Base-by-base conservation (phyloP, 2,329 filamentous ascomycete species). In the Helotiales sp. region DNA sequence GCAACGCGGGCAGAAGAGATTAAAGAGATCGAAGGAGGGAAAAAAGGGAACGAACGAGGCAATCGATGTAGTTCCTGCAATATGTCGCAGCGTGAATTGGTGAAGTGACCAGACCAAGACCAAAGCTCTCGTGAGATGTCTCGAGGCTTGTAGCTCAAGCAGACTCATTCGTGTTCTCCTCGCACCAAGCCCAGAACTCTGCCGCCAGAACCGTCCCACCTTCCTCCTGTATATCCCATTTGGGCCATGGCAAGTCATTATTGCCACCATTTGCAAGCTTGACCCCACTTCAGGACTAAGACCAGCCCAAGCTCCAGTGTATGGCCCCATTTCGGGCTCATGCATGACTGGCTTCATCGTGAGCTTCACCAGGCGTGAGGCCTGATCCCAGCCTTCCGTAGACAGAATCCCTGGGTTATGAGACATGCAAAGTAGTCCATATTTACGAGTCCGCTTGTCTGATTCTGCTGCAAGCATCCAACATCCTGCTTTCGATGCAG, bases 141-240 rank as follows among this genome's bases (percentile, higher is more conserved):
- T n/a, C 34, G 11, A 40, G 8, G 34, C 11, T 34, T 40, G 11
- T 40, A 6, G 40, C 1, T 57, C 52, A 57, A 24, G 30, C 30
- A n/a, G 40, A 57, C 1, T n/a, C 59, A n/a, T 58, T 62, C 11
- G 63, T 72, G 15, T 71, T 50, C 10, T 69, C 54, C 55, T 74
- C 64, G 58, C 73, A 75, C 70, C 68, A 75, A 10, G 71, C 57
- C 69, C 67, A 72, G 40, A 75, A 75, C 28, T 71, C 61, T 13
- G 50, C 61, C 7, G 71, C 71, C 4, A 67, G 50, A 13, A 74
- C 72, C 8, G 65, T 71, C 2, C 71, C 73, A 30, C 71, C 72
- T 34, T 73, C 71, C 20, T 70, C 63, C 28, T 62, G 66, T 15
- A 40, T 63, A 64, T 85, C 84, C 80, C 80, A 83, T 11, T 79